Conservation (phyloP, 2,329 filamentous ascomycete species). For the Arthrobotrys iridis region DNA sequence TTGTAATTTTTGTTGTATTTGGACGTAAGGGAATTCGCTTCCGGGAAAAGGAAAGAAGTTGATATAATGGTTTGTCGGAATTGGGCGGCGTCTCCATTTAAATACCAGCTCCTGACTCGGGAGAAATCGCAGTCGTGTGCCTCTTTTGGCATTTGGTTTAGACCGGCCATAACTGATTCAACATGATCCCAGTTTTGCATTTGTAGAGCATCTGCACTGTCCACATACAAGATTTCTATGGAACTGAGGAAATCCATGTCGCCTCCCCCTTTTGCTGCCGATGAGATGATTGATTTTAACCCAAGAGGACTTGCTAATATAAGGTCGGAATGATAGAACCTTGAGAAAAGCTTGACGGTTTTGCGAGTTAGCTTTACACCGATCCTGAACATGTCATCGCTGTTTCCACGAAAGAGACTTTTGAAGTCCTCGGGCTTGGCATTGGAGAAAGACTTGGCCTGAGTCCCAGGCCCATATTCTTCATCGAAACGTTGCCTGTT, state of each 20-base stretch:
- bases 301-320: constrained; percentile 91
- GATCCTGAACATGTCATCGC: constrained; percentile 95
- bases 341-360: constrained; percentile 91
- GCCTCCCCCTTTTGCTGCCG: constrained; percentile 70
- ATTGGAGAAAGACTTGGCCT: constrained; percentile 73
- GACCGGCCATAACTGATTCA: constrained; percentile 87
- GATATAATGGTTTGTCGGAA: constrained; percentile 87
- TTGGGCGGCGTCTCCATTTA: constrained; percentile 83
- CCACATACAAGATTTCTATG: constrained; percentile 87
- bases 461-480: constrained; percentile 71
- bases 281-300: constrained; percentile 87
- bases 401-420: constrained; percentile 90
- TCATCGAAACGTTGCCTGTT: constrained; percentile 94
- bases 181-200: constrained; percentile 99
- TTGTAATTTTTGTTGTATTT: constrained; percentile 80
- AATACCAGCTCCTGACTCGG: constrained; percentile 87
- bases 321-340: constrained; percentile 96
- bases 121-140: constrained; percentile 93
- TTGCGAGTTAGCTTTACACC: constrained; percentile 98
- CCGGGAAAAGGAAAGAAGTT: constrained; percentile 85
- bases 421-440: constrained; percentile 86
- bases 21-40: constrained; percentile 82
- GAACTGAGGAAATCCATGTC: constrained; percentile 94
- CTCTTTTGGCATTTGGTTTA: constrained; percentile 89
- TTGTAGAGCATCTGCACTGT: constrained; percentile 89